phyloP scores from a whole-genome alignment of 768 basidiomycete species.

The Suillus paluster region DNA sequence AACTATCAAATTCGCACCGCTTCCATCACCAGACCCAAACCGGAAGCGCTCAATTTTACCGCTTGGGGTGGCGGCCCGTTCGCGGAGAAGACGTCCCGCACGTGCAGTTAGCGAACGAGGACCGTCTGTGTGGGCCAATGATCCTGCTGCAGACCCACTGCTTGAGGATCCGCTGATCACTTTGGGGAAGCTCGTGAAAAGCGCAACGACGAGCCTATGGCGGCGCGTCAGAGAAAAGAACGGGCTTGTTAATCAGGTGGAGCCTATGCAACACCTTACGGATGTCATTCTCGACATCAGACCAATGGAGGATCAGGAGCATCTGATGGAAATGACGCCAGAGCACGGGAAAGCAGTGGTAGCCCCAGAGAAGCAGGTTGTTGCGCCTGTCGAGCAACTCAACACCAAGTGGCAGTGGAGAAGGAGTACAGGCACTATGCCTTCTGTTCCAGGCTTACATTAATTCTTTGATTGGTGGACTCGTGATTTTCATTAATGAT shows the following conservation, averaged over 20 bases:
- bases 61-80: constrained; percentile 55
- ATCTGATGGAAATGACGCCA: constrained; percentile 6
- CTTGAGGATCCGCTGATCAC: constrained; percentile 52
- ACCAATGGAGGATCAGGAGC: constrained; percentile 32
- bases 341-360: background rate
- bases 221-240: constrained; percentile 49
- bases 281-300: constrained; percentile 25
- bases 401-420: constrained; percentile 15
- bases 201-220: constrained; percentile 45
- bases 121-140: constrained; percentile 24
- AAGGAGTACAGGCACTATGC: constrained; percentile 29
- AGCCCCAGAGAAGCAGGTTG: background rate
- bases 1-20: constrained; percentile 61
- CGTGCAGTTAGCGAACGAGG: constrained; percentile 22
- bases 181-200: constrained; percentile 57
- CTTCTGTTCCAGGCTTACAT: constrained; percentile 48
- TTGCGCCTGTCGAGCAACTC: constrained; percentile 22
- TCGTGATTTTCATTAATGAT: background rate
- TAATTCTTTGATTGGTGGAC: background rate
- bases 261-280: constrained; percentile 11
- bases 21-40: constrained; percentile 55
- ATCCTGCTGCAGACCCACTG: constrained; percentile 31
- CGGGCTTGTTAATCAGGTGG: constrained; percentile 16
- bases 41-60: constrained; percentile 54
- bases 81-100: constrained; percentile 28